phyloP scores from a whole-genome alignment of 2,329 filamentous ascomycete species.

The Penicillium frequentans region DNA sequence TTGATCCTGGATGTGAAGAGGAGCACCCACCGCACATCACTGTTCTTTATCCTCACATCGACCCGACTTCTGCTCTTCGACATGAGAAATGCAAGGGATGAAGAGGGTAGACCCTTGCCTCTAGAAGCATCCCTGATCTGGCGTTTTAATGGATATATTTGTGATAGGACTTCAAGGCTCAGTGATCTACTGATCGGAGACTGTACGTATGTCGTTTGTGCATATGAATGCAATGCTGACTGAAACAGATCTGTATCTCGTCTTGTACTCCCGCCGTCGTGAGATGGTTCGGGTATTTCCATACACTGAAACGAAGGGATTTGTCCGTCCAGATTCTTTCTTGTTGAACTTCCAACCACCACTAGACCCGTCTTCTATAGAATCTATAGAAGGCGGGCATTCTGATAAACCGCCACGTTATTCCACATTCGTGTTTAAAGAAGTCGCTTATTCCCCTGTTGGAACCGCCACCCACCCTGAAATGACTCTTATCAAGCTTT shows the following conservation, averaged over 20 bases:
- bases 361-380: conserved; percentile 4
- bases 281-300: conserved; percentile 34
- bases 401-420: conserved; percentile 17
- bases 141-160: conserved; percentile 55
- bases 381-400: neutral
- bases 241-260: conserved; percentile 35
- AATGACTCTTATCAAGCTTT: conserved; percentile 37
- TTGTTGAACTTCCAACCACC: conserved; percentile 29
- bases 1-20: conserved; percentile 58
- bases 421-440: conserved; percentile 35
- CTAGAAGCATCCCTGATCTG: conserved; percentile 47
- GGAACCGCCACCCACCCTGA: conserved; percentile 19
- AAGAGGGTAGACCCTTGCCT: conserved; percentile 24
- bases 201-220: conserved; percentile 26
- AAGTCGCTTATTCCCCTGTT: conserved; percentile 26
- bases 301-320: conserved; percentile 9
- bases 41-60: conserved; percentile 57
- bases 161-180: conserved; percentile 53
- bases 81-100: conserved; percentile 30
- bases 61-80: conserved; percentile 49
- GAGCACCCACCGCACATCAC: conserved; percentile 42
- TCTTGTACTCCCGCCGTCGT: conserved; percentile 42
- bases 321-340: conserved; percentile 35
- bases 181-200: conserved; percentile 31
- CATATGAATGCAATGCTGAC: conserved; percentile 5